phyloP scores from a whole-genome alignment of 148 eudicot species.

The Nyssa sinensis region DNA sequence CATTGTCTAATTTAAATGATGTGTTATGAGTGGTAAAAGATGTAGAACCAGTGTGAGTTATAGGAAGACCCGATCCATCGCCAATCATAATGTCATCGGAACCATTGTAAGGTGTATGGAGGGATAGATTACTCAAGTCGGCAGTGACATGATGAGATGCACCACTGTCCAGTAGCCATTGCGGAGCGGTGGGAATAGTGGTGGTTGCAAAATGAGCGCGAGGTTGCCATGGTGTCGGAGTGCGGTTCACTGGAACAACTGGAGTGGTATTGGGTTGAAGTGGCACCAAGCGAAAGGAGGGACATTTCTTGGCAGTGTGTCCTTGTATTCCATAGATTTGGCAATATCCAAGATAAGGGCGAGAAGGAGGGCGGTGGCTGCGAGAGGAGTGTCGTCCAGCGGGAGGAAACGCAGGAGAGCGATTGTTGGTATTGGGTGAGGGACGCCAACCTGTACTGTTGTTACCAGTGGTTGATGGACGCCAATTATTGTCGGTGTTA shows the following conservation, averaged over 20 bases:
- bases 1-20: background rate
- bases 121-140: too few species aligned
- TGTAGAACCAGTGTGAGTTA: constrained; percentile 9
- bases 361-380: background rate
- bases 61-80: constrained; percentile 2
- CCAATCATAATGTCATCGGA: constrained; percentile 4
- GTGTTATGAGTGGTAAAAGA: background rate
- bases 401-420: background rate
- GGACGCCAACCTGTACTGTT: background rate
- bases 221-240: background rate
- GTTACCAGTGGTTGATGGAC: background rate
- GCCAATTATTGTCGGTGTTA: background rate
- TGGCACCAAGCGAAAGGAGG: background rate
- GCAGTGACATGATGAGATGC: constrained; percentile 1
- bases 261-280: background rate
- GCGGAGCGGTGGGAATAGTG: too few species aligned
- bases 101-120: background rate
- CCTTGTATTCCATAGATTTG: background rate
- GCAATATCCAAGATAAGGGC: constrained; percentile 3
- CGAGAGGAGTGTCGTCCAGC: background rate
- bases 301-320: background rate
- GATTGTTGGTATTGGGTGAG: background rate
- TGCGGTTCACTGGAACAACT: background rate
- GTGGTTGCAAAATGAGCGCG: background rate
- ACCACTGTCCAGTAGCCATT: constrained; percentile 5